A percentile compares a stretch with the other conserved stretches of the same genome.
Evolutionary conservation across 1,284 basidiomycete species (phyloP).

Genomic region (Lentinula novae-zelandiae): DNA sequence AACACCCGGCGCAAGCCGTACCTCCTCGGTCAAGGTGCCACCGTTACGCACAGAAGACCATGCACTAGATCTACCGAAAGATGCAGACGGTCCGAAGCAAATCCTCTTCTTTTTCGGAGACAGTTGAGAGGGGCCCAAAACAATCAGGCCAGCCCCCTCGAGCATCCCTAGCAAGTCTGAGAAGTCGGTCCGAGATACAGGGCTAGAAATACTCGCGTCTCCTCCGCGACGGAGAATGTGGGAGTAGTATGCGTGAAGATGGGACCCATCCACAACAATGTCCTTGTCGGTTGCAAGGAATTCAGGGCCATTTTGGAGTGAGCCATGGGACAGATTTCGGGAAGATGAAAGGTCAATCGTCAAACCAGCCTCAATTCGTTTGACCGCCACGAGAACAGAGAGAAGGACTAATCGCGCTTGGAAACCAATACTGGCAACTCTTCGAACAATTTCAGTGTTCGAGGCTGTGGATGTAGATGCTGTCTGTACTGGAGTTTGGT

Average conservation of each 20-base stretch:
- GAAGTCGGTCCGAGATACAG: slow-evolving; percentile 74
- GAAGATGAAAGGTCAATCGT: slow-evolving; percentile 37
- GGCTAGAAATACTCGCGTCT: slow-evolving; percentile 43
- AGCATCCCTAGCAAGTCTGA: slow-evolving; percentile 65
- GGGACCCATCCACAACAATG: slow-evolving; percentile 43
- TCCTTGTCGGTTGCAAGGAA: slow-evolving; percentile 18
- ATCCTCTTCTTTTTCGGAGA: slow-evolving; percentile 40
- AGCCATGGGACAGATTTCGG: slow-evolving; percentile 37
- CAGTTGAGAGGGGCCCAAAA: slow-evolving; percentile 30
- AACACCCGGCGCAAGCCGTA: slow-evolving; percentile 55
- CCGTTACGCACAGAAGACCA: slow-evolving; percentile 21
- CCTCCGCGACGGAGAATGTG: slow-evolving; percentile 55
- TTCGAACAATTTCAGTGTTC: slow-evolving; percentile 60
- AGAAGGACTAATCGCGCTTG: slow-evolving; percentile 70
- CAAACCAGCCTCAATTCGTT: slow-evolving; percentile 57
- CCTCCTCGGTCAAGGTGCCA: slow-evolving; percentile 39
- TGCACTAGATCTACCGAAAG: slow-evolving; percentile 43
- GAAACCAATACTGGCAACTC: slow-evolving; percentile 63
- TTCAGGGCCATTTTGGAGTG: slow-evolving; percentile 44
- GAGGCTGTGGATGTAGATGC: slow-evolving; percentile 33
- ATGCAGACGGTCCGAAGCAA: slow-evolving; percentile 50
- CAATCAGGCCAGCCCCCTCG: slow-evolving; percentile 65
- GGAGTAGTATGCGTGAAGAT: slow-evolving; percentile 63
- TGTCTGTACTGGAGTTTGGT: slow-evolving; percentile 22
- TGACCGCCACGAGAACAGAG: slow-evolving; percentile 56